Percentiles rank a stretch among this genome's conserved stretches.
Conservation (phyloP, 768 basidiomycete species). For the Xerocomus brunneocitrinus region DNA sequence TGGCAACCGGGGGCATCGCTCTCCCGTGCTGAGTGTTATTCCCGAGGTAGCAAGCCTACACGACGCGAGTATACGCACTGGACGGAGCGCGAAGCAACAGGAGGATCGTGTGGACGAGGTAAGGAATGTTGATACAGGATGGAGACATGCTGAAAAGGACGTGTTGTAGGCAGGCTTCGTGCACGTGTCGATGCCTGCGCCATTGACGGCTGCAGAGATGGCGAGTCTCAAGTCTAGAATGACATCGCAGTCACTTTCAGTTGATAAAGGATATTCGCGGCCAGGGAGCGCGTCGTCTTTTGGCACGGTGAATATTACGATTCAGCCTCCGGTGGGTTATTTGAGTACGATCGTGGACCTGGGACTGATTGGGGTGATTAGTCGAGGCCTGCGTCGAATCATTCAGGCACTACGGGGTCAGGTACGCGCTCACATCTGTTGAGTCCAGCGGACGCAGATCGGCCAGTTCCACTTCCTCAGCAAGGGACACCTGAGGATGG, state of each 20-base stretch:
- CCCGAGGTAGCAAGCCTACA: slow-evolving; percentile 47
- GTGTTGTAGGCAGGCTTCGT: slow-evolving; percentile 29
- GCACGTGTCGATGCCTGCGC: slow-evolving; percentile 32
- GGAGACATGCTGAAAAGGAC: slow-evolving; percentile 9
- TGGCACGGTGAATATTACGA: slow-evolving; percentile 30
- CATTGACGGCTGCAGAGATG: slow-evolving; percentile 24
- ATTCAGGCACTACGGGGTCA: slow-evolving; percentile 25
- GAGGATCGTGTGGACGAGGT: slow-evolving; percentile 36
- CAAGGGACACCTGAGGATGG: slow-evolving; percentile 4
- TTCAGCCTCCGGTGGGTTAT: slow-evolving; percentile 30
- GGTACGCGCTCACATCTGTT: slow-evolving; percentile 28
- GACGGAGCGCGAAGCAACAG: slow-evolving; percentile 31
- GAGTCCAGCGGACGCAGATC: slow-evolving; percentile 39
- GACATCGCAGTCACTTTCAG: slow-evolving; percentile 19
- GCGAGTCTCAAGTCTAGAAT: slow-evolving; percentile 18
- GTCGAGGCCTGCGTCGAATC: slow-evolving; percentile 38
- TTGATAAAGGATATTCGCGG: slow-evolving; percentile 21
- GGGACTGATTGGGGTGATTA: slow-evolving; percentile 16
- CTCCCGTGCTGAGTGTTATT: slow-evolving; percentile 49
- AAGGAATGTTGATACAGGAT: slow-evolving; percentile 5
- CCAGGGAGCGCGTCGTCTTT: slow-evolving; percentile 28
- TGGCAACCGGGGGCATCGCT: slow-evolving; percentile 26
- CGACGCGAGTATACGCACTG: slow-evolving; percentile 20
- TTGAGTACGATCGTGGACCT: neutral
- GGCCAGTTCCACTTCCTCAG: slow-evolving; percentile 31